Evolutionary conservation across 768 basidiomycete species (phyloP).

Genomic region (Trametes gibbosa): DNA sequence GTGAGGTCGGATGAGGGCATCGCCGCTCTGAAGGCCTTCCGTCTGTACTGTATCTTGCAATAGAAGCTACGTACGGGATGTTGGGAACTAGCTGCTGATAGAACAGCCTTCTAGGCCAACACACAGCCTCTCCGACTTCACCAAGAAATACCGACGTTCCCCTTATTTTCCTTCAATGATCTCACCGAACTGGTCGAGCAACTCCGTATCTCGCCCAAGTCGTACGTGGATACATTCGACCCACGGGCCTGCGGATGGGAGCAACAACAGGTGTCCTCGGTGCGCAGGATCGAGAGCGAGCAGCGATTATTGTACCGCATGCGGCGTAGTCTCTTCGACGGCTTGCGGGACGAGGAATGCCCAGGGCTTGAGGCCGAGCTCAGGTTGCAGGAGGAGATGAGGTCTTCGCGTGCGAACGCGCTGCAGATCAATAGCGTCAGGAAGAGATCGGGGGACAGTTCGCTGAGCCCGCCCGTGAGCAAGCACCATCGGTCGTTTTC

Average conservation of each 20-base stretch:
- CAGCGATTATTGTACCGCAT: conserved; percentile 63
- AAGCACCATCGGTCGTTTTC: conserved; percentile 4
- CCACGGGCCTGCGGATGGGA: conserved; percentile 59
- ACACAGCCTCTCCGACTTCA: conserved; percentile 23
- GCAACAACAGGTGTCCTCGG: conserved; percentile 58
- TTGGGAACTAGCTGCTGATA: not conserved
- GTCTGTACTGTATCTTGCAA: no score
- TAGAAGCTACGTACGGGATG: not conserved
- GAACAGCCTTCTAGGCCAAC: conserved; percentile 10
- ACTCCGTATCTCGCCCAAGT: conserved; percentile 47
- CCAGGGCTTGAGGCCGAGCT: conserved; percentile 55
- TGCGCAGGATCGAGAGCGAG: conserved; percentile 55
- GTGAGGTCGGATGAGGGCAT: no score
- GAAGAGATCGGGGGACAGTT: conserved; percentile 2
- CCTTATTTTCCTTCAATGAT: conserved; percentile 57
- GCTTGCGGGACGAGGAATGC: conserved; percentile 57
- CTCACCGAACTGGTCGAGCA: conserved; percentile 51
- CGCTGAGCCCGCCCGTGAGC: not conserved
- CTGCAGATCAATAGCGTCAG: not conserved
- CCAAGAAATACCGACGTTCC: conserved; percentile 53
- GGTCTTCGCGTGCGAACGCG: no score
- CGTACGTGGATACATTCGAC: conserved; percentile 64
- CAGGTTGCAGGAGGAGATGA: conserved; percentile 36
- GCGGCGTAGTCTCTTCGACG: conserved; percentile 56
- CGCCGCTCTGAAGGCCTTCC: no score